Evolutionary conservation across 331 rosid species (phyloP).

Genomic region (Dryas integrifolia): DNA sequence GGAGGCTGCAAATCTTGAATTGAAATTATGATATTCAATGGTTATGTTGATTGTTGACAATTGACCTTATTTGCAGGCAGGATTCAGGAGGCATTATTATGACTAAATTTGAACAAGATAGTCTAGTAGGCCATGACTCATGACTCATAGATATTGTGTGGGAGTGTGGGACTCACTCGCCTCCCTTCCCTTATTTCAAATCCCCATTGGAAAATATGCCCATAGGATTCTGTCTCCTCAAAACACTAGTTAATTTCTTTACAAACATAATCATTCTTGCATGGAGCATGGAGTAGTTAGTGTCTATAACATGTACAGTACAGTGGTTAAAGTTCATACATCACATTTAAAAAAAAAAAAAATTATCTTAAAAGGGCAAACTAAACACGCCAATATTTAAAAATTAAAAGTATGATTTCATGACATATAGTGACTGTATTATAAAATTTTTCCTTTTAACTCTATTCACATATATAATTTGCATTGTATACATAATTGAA

Average conservation of each 20-base stretch:
- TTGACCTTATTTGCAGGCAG: neutral
- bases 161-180: conserved; percentile 5
- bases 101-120: conserved; percentile 14
- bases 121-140: too few species aligned
- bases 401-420: too few species aligned
- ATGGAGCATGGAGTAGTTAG: conserved; percentile 17
- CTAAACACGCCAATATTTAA: too few species aligned
- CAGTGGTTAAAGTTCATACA: too few species aligned
- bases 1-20: conserved; percentile 1
- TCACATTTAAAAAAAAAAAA: too few species aligned
- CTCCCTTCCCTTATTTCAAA: conserved; percentile 32
- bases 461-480: too few species aligned
- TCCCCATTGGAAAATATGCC: conserved; percentile 23
- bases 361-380: too few species aligned
- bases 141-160: neutral
- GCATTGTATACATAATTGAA: too few species aligned
- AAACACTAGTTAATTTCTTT: conserved; percentile 20
- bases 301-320: too few species aligned
- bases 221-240: conserved; percentile 34
- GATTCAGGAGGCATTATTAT: conserved; percentile 11
- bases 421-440: too few species aligned
- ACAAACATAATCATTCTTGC: conserved; percentile 52
- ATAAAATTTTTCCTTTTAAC: too few species aligned
- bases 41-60: neutral
- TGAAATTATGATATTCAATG: neutral